Percentiles rank a stretch among this genome's conserved stretches.
These are phyloP conservation scores for Botrytis porri DNA, from an alignment of 2,329 filamentous ascomycete genomes.

Conservation along the genomic window DNA sequence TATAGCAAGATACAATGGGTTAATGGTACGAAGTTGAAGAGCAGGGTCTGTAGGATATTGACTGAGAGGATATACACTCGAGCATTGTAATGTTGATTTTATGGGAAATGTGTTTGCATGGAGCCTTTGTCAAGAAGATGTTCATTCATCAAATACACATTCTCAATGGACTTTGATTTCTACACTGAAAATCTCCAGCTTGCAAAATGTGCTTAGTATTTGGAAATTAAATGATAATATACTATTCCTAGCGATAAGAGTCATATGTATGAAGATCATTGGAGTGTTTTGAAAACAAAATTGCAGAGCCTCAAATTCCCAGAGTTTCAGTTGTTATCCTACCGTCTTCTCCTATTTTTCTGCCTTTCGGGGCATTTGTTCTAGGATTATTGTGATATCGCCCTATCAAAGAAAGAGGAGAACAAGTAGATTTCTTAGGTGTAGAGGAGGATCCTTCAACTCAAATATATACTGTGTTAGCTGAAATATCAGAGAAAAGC, in stretches of 20 bases:
- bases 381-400: neutral
- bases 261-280: neutral
- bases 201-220: too few species aligned
- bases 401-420: neutral
- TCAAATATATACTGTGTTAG: neutral
- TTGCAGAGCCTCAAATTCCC: neutral
- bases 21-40: neutral
- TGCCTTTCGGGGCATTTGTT: accelerated
- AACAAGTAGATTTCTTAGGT: neutral
- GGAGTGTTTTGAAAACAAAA: neutral
- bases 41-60: neutral
- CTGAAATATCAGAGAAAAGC: neutral
- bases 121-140: neutral
- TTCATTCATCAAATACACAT: neutral
- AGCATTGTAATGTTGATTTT: neutral
- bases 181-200: neutral
- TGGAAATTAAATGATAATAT: neutral
- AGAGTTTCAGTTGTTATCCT: neutral
- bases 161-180: neutral
- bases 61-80: neutral
- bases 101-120: neutral
- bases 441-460: neutral
- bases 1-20: neutral
- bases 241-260: accelerated
- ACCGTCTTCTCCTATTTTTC: neutral